Conservation (phyloP, 2,329 filamentous ascomycete genomes). For the Emergomyces orientalis region DNA sequence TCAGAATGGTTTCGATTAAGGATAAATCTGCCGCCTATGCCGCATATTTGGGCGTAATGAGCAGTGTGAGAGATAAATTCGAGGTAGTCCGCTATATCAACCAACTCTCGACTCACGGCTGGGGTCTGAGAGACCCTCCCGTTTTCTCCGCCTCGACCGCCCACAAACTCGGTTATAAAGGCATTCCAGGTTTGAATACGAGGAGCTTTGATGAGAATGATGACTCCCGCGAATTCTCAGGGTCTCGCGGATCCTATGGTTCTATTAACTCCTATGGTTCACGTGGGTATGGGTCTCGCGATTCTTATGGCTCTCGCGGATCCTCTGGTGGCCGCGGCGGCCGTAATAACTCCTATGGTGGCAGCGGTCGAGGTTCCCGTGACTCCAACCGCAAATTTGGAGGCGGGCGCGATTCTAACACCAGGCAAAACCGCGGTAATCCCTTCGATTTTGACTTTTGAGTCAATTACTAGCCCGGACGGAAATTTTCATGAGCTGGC, state of each 20-base stretch:
- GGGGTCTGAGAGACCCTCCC: conserved; percentile 25
- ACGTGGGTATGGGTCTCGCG: not conserved
- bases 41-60: conserved; percentile 39
- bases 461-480: not conserved
- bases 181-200: conserved; percentile 1
- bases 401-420: not conserved
- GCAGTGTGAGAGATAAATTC: not conserved
- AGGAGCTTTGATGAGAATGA: not conserved
- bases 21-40: conserved; percentile 45
- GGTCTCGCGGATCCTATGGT: not conserved
- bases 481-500: not conserved
- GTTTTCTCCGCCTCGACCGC: not conserved
- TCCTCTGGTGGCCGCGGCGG: not conserved
- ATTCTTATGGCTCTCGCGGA: not conserved
- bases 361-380: not conserved
- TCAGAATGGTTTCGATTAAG: conserved; percentile 14
- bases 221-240: not conserved
- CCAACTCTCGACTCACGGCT: conserved; percentile 33
- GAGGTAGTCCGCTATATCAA: conserved; percentile 3
- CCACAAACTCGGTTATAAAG: not conserved
- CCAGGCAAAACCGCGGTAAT: not conserved
- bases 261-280: not conserved
- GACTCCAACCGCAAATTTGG: not conserved
- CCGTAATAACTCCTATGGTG: not conserved
- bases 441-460: not conserved